phyloP scores from a whole-genome alignment of 1,284 basidiomycete species.

The Rhodotorula sp. region DNA sequence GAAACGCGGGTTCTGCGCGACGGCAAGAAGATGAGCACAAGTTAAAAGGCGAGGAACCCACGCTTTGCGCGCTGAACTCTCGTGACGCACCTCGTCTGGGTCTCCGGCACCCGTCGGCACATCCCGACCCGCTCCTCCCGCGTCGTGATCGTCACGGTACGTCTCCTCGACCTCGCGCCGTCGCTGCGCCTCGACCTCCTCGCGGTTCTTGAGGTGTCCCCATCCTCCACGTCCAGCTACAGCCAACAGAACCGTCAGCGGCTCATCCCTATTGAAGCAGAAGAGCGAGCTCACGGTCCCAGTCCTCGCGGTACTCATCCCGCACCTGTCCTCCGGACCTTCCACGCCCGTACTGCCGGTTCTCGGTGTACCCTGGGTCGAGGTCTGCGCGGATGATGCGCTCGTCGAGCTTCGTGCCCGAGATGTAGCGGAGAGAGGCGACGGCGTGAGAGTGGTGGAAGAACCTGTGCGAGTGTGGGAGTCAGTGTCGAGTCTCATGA shows the following conservation, averaged over 20 bases:
- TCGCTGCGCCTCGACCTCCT: constrained; percentile 72
- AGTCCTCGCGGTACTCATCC: constrained; percentile 96
- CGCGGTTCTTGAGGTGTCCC: constrained; percentile 67
- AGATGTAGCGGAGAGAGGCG: constrained; percentile 88
- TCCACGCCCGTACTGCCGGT: constrained; percentile 93
- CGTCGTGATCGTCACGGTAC: constrained; percentile 76
- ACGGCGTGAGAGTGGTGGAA: constrained; percentile 94
- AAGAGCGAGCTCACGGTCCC: constrained; percentile 48
- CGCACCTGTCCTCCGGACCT: constrained; percentile 92
- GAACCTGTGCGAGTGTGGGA: constrained; percentile 55
- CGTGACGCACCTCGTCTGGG: constrained; percentile 44
- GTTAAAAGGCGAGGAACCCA: constrained; percentile 62
- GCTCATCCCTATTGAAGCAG: constrained; percentile 58
- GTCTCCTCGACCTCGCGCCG: constrained; percentile 78
- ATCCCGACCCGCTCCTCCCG: constrained; percentile 68
- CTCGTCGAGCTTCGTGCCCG: constrained; percentile 98
- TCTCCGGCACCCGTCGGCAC: constrained; percentile 55
- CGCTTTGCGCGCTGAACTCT: constrained; percentile 52
- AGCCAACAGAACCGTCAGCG: constrained; percentile 11
- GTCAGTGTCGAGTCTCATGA: neutral
- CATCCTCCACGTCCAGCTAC: constrained; percentile 66
- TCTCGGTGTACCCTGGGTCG: constrained; percentile 96
- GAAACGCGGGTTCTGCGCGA: constrained; percentile 54
- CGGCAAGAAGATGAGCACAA: constrained; percentile 47
- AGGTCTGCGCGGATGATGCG: constrained; percentile 97